Evolutionary conservation across 2,329 filamentous ascomycete genomes (phyloP), one percentile per base, ranked within the genome.

Genomic region (Arthrinium puccinioides): DNA sequence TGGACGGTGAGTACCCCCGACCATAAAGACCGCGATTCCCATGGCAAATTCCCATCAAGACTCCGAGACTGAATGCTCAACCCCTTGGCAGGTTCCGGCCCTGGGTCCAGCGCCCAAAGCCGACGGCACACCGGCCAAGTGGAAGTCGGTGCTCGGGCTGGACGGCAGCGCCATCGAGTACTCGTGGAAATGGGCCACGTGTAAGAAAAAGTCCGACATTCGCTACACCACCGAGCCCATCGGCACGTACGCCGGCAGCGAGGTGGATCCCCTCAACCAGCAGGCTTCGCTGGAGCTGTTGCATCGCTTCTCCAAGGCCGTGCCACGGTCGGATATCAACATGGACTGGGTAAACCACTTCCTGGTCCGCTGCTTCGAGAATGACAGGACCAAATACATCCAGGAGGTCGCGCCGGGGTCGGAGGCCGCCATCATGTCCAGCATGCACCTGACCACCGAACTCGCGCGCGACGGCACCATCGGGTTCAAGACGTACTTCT

Each of bases 121-220:
- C 26, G 32, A 40, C 11, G 33, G 32, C 25, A 31, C 14, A 9
- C 25, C 32, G 8, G 19, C 19, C n/a, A 18, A 28, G 13, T 39
- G 26, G 32, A 40, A 40, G 19, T 37, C 41, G 13, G 15, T 33
- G 13, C 13, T 42, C 3, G 28, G 23, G 16, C 26, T 21, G 11
- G 40, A 42, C 26, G 40, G 40, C 14, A 36, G 31, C 16, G 23
- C 41, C 11, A 33, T 43, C 5, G 41, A 43, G 31, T 43, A 43
- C 25, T 43, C 41, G 4, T 43, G 41, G 41, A 43, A 43, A 21
- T 43, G 41, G 41, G 25, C 25, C 21, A 21, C 28, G 14, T 21
- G n/a, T 9, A 21, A 15, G 14, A 19, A 21, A 7, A n/a, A 11
- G 11, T 33, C 38, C 3, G 41, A 39, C 5, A 27, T 43, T 4